phyloP scores from a whole-genome alignment of 768 basidiomycete species.

The Kwoniella sp. region DNA sequence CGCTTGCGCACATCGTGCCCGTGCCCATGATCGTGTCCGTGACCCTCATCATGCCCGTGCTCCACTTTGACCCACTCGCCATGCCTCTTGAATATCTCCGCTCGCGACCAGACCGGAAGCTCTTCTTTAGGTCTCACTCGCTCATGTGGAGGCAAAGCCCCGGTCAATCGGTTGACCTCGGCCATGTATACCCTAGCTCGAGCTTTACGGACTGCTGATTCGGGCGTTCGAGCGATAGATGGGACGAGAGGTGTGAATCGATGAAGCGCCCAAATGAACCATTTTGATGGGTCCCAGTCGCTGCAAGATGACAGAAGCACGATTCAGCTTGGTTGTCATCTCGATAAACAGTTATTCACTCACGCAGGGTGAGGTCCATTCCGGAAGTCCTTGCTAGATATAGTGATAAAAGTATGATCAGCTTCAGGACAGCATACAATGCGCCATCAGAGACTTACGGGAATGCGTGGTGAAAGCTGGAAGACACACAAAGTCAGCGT shows the following conservation, averaged over 20 bases:
- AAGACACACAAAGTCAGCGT: not conserved
- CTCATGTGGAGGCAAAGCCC: constrained; percentile 29
- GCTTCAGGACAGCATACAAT: not conserved
- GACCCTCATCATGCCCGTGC: constrained; percentile 9
- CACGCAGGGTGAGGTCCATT: constrained; percentile 59
- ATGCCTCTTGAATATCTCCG: constrained; percentile 37
- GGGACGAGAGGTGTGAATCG: constrained; percentile 51
- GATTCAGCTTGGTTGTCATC: constrained; percentile 35
- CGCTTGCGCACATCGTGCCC: constrained; percentile 21
- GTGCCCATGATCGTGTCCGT: not conserved
- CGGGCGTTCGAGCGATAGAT: constrained; percentile 46
- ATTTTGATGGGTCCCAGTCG: constrained; percentile 83
- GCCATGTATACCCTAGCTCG: constrained; percentile 46
- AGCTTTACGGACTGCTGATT: constrained; percentile 48
- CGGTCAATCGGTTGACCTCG: constrained; percentile 44
- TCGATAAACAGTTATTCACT: constrained; percentile 3
- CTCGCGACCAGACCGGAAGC: constrained; percentile 44
- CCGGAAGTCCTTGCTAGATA: constrained; percentile 63
- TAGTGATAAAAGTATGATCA: not conserved
- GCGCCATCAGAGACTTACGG: constrained; percentile 59
- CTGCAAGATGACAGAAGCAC: constrained; percentile 52
- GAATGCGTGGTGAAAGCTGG: constrained; percentile 67
- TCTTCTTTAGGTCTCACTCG: constrained; percentile 28
- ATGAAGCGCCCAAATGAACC: constrained; percentile 67
- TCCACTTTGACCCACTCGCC: constrained; percentile 38